Evolutionary conservation across 1,284 basidiomycete species (phyloP), one percentile per base, ranked within the genome.

Genomic region (Ustilago shanxiensis): DNA sequence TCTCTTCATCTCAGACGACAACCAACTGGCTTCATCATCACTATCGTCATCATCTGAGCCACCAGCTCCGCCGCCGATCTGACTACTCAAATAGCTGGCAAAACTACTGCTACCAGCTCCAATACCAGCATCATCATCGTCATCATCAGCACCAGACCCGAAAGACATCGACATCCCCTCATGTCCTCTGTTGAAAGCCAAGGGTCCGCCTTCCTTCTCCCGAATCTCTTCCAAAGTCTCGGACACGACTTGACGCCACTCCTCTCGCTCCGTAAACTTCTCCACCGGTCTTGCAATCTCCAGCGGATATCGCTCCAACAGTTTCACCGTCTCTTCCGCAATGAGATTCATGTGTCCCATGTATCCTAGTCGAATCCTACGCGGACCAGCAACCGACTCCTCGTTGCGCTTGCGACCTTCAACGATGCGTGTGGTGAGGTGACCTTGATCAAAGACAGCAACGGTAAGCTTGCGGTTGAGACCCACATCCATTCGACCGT

Each of bases 271-370:
- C 6, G 84, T 79, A 22, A 67, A 73, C 3, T 29, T 31, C 6
- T 73, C 57, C 1, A 83, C 67, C 2, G 66, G 60, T 22, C 67
- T 52, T 11, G 72, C 76, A n/a, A 85, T 67, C 47, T 80, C 77
- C 22, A 72, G 49, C 8, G 95, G 94, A 87, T 94, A 95, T 52
- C 93, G 91, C 52, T 95, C 92, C 44, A 96, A 89, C 7, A 93
- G 91, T 67, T 90, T 90, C 82, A 95, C 91, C 14, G 95, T 92
- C 81, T 95, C 94, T 85, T 95, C 94, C 0, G 94, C 91, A 74
- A 99, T 95, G 71, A 98, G 90, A 13, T 93, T 93, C 49, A 99
- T 90, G 85, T 99, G 95, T 0, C 96, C 96, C 96, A 99, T 99
- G 87, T 94, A 97, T 1, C 95, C 95, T 4, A 86, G 69, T 14